Percentiles rank a stretch among this genome's conserved stretches.
Evolutionary conservation across 2,329 filamentous ascomycete species (phyloP).

Genomic region (Verticillium longisporum): DNA sequence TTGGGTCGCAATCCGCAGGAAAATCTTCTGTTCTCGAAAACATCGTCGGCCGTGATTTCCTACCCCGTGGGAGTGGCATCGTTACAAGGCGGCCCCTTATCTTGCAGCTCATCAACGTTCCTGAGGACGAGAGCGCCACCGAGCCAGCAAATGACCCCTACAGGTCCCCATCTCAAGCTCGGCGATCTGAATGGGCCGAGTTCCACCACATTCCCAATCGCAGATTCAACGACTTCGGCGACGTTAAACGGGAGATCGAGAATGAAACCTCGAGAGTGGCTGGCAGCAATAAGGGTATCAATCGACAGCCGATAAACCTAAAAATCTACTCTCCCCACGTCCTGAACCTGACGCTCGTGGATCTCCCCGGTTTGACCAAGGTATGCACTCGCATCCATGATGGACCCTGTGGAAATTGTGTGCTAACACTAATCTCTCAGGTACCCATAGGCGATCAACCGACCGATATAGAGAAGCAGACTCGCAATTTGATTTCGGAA

Average conservation of each 20-base stretch:
- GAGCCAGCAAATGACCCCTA: slow-evolving; percentile 66
- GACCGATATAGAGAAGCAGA: slow-evolving; percentile 97
- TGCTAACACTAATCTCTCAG: slow-evolving; percentile 28
- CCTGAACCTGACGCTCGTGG: slow-evolving; percentile 90
- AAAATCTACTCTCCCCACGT: slow-evolving; percentile 98
- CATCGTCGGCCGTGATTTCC: slow-evolving; percentile 94
- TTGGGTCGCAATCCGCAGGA: slow-evolving; percentile 95
- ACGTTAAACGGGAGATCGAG: slow-evolving; percentile 95
- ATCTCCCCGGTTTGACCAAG: slow-evolving; percentile 93
- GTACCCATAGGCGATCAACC: slow-evolving; percentile 97
- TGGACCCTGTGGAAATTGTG: too few relatives aligned
- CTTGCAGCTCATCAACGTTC: slow-evolving; percentile 95
- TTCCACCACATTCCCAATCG: slow-evolving; percentile 92
- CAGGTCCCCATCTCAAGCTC: slow-evolving; percentile 65
- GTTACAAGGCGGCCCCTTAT: slow-evolving; percentile 92
- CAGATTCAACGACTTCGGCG: slow-evolving; percentile 82
- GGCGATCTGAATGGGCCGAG: slow-evolving; percentile 76
- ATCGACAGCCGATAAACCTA: slow-evolving; percentile 92
- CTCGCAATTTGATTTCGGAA: slow-evolving; percentile 89
- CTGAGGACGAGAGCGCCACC: slow-evolving; percentile 53
- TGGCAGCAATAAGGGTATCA: slow-evolving; percentile 97
- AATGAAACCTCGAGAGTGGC: slow-evolving; percentile 88
- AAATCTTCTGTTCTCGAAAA: slow-evolving; percentile 99
- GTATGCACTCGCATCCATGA: slow-evolving; percentile 32
- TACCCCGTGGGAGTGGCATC: slow-evolving; percentile 93